These are phyloP conservation scores for Trifolium subterraneum DNA, from an alignment of 306 rosid genomes.

Conservation along the genomic window DNA sequence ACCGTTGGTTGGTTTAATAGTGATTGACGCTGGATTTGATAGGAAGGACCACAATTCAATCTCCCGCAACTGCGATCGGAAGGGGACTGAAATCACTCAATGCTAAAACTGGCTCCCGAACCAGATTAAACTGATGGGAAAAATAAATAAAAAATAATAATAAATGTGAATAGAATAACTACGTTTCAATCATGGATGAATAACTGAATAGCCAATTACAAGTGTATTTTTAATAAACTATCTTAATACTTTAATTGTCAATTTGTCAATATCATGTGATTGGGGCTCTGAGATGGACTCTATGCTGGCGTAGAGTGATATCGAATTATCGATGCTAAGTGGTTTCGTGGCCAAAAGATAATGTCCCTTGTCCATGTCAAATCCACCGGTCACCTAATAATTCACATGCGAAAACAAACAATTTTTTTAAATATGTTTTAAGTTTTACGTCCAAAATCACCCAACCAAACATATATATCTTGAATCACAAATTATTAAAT, in stretches of 20 bases:
- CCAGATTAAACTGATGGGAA: too few species aligned
- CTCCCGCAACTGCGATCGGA: too few species aligned
- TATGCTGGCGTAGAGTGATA: constrained; percentile 34
- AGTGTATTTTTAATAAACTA: not conserved
- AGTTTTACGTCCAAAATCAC: not conserved
- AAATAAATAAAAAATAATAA: too few species aligned
- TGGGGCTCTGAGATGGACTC: constrained; percentile 1
- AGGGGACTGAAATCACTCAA: too few species aligned
- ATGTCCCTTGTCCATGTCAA: constrained; percentile 31
- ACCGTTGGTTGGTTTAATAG: too few species aligned
- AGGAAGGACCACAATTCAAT: too few species aligned
- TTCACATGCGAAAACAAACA: not conserved
- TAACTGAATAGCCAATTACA: not conserved
- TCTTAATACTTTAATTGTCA: not conserved
- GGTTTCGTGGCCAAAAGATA: constrained; percentile 9
- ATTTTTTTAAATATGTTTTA: not conserved
- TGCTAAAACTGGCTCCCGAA: too few species aligned
- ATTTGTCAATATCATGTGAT: not conserved
- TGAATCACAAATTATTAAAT: not conserved
- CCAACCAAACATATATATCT: not conserved
- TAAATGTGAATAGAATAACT: too few species aligned
- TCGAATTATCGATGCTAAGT: constrained; percentile 25
- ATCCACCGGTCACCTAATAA: not conserved
- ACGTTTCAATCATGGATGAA: too few species aligned
- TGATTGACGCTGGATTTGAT: too few species aligned